Conservation (phyloP, 2,329 filamentous ascomycete genomes). For the Aspergillus pseudotamarii region DNA sequence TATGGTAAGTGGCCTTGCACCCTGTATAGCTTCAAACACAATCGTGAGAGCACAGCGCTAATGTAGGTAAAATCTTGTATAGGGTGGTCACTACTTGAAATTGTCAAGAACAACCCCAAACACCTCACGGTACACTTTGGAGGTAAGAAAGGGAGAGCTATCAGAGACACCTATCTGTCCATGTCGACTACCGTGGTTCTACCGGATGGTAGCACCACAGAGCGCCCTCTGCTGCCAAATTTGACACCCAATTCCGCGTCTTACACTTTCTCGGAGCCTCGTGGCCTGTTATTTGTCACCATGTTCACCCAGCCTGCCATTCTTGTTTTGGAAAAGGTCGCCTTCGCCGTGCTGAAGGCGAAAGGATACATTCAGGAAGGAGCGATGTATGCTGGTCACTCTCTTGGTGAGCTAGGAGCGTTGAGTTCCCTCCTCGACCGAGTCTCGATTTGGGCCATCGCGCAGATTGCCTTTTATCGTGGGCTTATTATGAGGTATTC, state of each 20-base stretch:
- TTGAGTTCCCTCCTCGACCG: conserved; percentile 91
- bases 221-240: too few relatives aligned
- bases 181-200: conserved; percentile 79
- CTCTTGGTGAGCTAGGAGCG: conserved; percentile 93
- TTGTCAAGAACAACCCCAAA: conserved; percentile 97
- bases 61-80: too few relatives aligned
- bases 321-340: conserved; percentile 97
- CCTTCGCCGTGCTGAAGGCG: conserved; percentile 94
- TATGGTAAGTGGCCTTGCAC: conserved; percentile 50
- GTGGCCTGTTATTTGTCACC: conserved; percentile 87
- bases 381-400: conserved; percentile 95
- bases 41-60: conserved; percentile 37
- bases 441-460: conserved; percentile 93
- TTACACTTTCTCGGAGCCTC: conserved; percentile 95
- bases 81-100: conserved; percentile 86
- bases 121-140: conserved; percentile 96
- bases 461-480: conserved; percentile 97
- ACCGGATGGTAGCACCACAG: too few relatives aligned
- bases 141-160: conserved; percentile 89
- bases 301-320: conserved; percentile 96
- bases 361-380: conserved; percentile 91
- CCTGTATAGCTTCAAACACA: too few relatives aligned
- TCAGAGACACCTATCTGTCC: conserved; percentile 95
- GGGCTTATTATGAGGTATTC: conserved; percentile 76
- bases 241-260: conserved; percentile 72